phyloP scores from a whole-genome alignment of 2,329 filamentous ascomycete genomes.

The Hymenoscyphus salicellus region DNA sequence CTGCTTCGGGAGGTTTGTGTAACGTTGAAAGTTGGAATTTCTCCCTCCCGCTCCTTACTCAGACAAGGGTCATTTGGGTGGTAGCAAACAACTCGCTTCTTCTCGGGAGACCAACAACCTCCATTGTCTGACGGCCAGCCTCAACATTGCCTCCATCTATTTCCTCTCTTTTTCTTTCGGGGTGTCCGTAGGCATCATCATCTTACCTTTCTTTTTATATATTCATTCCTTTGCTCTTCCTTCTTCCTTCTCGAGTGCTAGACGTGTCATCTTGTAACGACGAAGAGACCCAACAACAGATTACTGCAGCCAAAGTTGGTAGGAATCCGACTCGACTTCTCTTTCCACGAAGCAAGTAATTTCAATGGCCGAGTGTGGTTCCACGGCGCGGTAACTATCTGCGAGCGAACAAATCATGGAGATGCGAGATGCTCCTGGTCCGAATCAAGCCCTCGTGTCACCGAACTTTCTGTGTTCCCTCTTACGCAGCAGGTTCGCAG shows the following conservation, averaged over 20 bases:
- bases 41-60: neutral
- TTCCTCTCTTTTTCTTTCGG: neutral
- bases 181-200: neutral
- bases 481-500: neutral
- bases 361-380: slow-evolving; percentile 6
- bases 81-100: slow-evolving; percentile 11
- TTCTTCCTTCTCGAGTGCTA: neutral
- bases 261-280: neutral
- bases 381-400: slow-evolving; percentile 1
- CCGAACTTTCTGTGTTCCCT: neutral
- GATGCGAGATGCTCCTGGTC: neutral
- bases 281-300: neutral
- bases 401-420: slow-evolving; percentile 8
- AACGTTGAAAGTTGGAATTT: neutral
- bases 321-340: neutral
- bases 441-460: slow-evolving; percentile 4
- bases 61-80: neutral
- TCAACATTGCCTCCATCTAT: neutral
- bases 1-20: slow-evolving; percentile 13
- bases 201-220: neutral
- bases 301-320: neutral
- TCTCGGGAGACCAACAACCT: neutral
- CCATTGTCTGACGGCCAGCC: neutral
- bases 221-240: neutral
- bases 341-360: slow-evolving; percentile 1